Base-by-base conservation (phyloP, 2,329 filamentous ascomycete genomes). In the Alternaria burnsii region DNA sequence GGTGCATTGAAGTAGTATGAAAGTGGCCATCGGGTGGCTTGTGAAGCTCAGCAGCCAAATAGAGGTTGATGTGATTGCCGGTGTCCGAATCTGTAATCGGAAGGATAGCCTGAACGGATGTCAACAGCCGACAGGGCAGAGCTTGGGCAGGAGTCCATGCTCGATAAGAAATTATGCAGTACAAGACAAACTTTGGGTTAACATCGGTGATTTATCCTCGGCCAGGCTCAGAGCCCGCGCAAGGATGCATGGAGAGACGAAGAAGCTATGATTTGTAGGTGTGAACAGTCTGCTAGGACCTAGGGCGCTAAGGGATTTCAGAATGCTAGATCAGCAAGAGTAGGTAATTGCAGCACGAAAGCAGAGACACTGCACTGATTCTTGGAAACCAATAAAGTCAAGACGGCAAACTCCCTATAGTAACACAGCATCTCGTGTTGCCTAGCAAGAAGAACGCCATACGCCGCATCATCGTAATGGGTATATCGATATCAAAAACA, bases 401-500 rank as follows among this genome's bases (percentile, higher is more conserved):
- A 50, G 34, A 36, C 46, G 7, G n/a, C 16, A 11, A 34, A n/a
- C n/a, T 10, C 20, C 22, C 32, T 22, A 14, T 22, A n/a, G 46
- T 16, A 42, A 26, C 28, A 51, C 34, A 24, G 18, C 16, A 24
- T 16, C 14, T 16, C 30, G 3, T 28, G 14, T 26, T 42, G 14
- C 12, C 34, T 22, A 43, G 10, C 28, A 52, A 52, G 26, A 59
- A 58, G 30, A 63, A 67, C 62, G 57, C 65, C 65, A 44, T 57
- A 57, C 66, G 65, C 68, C 68, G 47, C 61, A 61, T 61, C 51
- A 65, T 52, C 51, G 62, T 52, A 54, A 57, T 67, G 69, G 69
- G 69, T 71, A 71, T 71, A 70, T 57, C 54, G 41, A 67, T 62
- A 65, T 63, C 66, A 65, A 38, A 62, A 60, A 67, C 66, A 61